Evolutionary conservation across 2,329 filamentous ascomycete species (phyloP), one percentile per base, ranked within the genome.

Genomic region (Colletotrichum chrysophilum): DNA sequence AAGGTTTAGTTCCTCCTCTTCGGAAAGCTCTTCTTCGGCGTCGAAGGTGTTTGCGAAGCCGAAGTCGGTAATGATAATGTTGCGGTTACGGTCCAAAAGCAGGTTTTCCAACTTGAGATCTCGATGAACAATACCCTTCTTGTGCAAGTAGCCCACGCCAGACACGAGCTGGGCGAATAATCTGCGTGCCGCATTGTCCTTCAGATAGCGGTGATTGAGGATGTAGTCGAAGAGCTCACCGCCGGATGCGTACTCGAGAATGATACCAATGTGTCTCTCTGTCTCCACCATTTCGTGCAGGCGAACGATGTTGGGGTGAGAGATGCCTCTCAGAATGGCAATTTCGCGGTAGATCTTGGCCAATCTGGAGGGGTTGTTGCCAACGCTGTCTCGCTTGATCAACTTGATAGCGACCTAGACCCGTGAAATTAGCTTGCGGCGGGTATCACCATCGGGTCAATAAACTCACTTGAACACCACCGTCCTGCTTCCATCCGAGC

Each of bases 21-120:
- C 95, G 6, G 91, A 92, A 52, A 99, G 89, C 83, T 98, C 96
- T 82, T 99, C 97, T 43, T 89, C 87, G 0, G 97, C 92, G 82
- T 98, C 94, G 82, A 99, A 99, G 0, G 96, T 98, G 85, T 99
- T 99, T 79, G 97, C 97, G 83, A 99, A 99, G 21, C 97, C 97
- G 85, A 99, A 99, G 86, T 99, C 97, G 18, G 97, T 99, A 82
- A 99, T 99, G 86, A 99, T 99, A 82, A 99, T 98, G 87, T 99
- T 99, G 78, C 96, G 94, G 83, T 99, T 98, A 77, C 96, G 94
- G 85, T 99, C 97, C 67, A 99, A 90, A 48, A 99, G 90, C 80
- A 99, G 85, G 82, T 99, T 99, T 86, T 99, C 97, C 62, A 99
- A 89, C 86, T 99, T 99, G 79, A 99, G 87, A 86, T 99, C 97